A percentile compares a stretch with the other conserved stretches of the same genome.
Evolutionary conservation across 257 asterid genomes (phyloP).

Genomic region (Plantago ovata): DNA sequence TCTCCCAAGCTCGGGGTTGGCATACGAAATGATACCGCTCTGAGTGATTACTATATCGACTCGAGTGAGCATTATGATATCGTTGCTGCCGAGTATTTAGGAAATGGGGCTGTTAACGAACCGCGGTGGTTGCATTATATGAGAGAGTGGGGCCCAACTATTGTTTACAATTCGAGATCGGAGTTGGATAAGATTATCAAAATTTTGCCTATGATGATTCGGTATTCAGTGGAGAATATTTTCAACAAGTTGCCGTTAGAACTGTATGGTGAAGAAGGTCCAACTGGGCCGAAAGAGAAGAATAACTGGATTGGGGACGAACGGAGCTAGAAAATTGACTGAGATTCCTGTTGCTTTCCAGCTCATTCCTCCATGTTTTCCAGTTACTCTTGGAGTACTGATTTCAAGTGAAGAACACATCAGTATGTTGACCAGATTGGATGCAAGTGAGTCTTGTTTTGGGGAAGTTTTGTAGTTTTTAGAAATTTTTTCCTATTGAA

Average conservation of each 20-base stretch:
- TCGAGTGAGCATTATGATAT: conserved; percentile 72
- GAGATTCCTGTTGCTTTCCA: too few species aligned
- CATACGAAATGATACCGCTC: conserved; percentile 69
- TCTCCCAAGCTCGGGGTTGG: conserved; percentile 76
- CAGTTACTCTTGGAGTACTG: too few species aligned
- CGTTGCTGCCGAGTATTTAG: conserved; percentile 84
- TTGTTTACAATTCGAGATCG: conserved; percentile 61
- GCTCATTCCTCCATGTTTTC: too few species aligned
- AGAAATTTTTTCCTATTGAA: too few species aligned
- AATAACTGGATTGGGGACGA: conserved; percentile 96
- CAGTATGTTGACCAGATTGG: too few species aligned
- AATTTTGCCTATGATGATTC: conserved; percentile 48
- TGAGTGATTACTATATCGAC: conserved; percentile 45
- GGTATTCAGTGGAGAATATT: conserved; percentile 36
- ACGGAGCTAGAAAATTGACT: conserved; percentile 45
- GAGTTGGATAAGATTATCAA: conserved; percentile 53
- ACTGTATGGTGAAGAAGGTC: conserved; percentile 85
- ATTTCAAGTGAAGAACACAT: too few species aligned
- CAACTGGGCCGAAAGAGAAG: conserved; percentile 97
- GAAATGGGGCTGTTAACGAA: conserved; percentile 51
- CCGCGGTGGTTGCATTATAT: conserved; percentile 80
- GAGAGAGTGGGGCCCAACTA: conserved; percentile 90
- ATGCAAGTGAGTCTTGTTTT: too few species aligned
- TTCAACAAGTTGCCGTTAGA: conserved; percentile 67
- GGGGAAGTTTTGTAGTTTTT: too few species aligned